A percentile compares a stretch with the other conserved stretches of the same genome.
Evolutionary conservation across 1,139 yeast genomes (phyloP).

Genomic region (Scheffersomyces titani): DNA sequence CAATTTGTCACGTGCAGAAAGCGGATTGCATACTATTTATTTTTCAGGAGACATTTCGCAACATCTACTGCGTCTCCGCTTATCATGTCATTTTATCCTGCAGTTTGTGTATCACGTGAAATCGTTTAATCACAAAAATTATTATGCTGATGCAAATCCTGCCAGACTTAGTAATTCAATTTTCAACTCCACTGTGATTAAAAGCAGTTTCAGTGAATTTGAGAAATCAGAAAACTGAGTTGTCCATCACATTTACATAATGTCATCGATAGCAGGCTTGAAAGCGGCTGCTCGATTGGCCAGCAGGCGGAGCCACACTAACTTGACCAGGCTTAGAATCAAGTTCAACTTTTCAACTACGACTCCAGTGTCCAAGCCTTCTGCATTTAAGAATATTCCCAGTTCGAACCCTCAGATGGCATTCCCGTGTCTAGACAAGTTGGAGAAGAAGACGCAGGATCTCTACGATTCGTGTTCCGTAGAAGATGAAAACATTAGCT

Average conservation of each 20-base stretch:
- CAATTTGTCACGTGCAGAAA: neutral
- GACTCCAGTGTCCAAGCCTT: neutral
- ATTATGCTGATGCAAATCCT: neutral
- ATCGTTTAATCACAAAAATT: neutral
- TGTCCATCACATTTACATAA: no score
- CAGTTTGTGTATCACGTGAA: neutral
- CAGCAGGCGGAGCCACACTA: neutral
- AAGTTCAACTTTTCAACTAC: neutral
- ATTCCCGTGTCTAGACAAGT: conserved; percentile 84
- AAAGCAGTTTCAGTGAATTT: neutral
- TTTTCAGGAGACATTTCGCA: neutral
- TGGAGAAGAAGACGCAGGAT: conserved; percentile 55
- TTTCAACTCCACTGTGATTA: neutral
- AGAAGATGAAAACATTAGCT: conserved; percentile 29
- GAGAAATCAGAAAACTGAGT: neutral
- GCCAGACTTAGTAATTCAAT: neutral
- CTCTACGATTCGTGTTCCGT: conserved; percentile 27
- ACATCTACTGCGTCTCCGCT: neutral
- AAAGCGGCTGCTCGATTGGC: neutral
- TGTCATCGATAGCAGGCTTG: neutral
- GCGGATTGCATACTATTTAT: no score
- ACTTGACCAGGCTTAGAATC: neutral
- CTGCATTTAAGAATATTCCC: neutral
- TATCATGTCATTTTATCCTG: neutral
- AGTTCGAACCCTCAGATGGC: conserved; percentile 64